Percentiles rank a stretch among this genome's conserved stretches.
These are phyloP conservation scores for Boletus sensibilis DNA, from an alignment of 768 basidiomycete species.

Conservation along the genomic window DNA sequence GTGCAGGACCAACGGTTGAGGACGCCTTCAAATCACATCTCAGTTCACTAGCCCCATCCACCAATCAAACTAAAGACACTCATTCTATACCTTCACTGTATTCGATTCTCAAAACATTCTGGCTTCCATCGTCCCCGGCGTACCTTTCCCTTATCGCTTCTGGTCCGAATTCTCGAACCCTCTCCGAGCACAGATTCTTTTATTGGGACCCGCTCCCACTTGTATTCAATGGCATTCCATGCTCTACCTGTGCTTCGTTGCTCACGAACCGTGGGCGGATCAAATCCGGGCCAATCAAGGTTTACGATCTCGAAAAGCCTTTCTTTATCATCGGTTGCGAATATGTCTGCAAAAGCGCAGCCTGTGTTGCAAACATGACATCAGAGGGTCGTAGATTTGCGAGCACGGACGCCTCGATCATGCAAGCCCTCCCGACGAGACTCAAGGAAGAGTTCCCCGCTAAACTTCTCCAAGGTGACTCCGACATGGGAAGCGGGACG, in stretches of 20 bases:
- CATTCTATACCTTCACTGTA: slow-evolving; percentile 69
- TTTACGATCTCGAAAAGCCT: slow-evolving; percentile 76
- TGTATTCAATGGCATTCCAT: slow-evolving; percentile 78
- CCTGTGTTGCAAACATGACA: slow-evolving; percentile 44
- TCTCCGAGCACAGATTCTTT: slow-evolving; percentile 75
- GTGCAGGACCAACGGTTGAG: slow-evolving; percentile 62
- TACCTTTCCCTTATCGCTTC: slow-evolving; percentile 79
- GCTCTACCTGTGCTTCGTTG: slow-evolving; percentile 60
- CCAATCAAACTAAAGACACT: slow-evolving; percentile 40
- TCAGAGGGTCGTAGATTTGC: slow-evolving; percentile 65
- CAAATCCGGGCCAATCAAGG: slow-evolving; percentile 69
- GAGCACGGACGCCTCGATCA: slow-evolving; percentile 69
- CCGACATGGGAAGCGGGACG: slow-evolving; percentile 55
- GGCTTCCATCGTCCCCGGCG: slow-evolving; percentile 76
- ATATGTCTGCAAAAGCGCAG: slow-evolving; percentile 58
- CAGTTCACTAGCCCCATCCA: slow-evolving; percentile 54
- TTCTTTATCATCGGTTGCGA: slow-evolving; percentile 87
- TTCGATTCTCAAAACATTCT: slow-evolving; percentile 78
- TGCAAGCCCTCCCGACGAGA: slow-evolving; percentile 64
- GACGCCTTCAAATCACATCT: slow-evolving; percentile 81
- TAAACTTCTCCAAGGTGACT: slow-evolving; percentile 52
- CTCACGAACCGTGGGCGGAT: slow-evolving; percentile 71
- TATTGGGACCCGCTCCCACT: slow-evolving; percentile 87
- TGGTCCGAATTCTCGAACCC: slow-evolving; percentile 60
- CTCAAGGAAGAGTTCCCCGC: slow-evolving; percentile 77